Percentiles rank a stretch among this genome's conserved stretches.
Conservation (phyloP, 805 yeast species). For the Middelhovenomyces tepae region DNA sequence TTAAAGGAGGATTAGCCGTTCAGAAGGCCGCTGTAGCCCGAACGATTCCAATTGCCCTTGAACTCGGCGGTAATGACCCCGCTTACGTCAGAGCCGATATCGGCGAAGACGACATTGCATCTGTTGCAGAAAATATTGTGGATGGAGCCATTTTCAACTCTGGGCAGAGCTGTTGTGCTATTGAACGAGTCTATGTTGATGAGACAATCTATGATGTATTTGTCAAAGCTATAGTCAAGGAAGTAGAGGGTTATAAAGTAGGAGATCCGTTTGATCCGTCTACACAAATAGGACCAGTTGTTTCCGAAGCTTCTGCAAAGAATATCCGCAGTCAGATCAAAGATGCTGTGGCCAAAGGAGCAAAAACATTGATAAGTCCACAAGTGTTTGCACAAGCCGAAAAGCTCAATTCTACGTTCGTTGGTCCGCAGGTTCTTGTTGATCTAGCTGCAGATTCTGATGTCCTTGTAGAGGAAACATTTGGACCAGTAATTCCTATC, state of each 20-base stretch:
- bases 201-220: constrained; percentile 62
- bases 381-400: constrained; percentile 63
- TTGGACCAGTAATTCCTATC: constrained; percentile 80
- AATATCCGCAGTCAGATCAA: constrained; percentile 38
- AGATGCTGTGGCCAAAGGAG: constrained; percentile 46
- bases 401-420: constrained; percentile 70
- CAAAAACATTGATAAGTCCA: constrained; percentile 36
- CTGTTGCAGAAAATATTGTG: constrained; percentile 58
- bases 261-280: constrained; percentile 73
- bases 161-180: constrained; percentile 92
- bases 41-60: constrained; percentile 72
- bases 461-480: constrained; percentile 74
- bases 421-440: constrained; percentile 72
- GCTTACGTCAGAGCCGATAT: constrained; percentile 73
- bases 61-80: constrained; percentile 88
- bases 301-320: constrained; percentile 42
- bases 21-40: constrained; percentile 68
- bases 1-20: constrained; percentile 63
- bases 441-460: constrained; percentile 52
- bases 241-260: constrained; percentile 46
- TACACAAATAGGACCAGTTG: constrained; percentile 59
- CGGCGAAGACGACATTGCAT: constrained; percentile 53
- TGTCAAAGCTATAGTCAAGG: constrained; percentile 45
- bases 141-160: constrained; percentile 79
- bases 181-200: constrained; percentile 80